These are phyloP conservation scores for Tetrahymena thermophila DNA, from an alignment of 73 alveolate species.

Conservation along the genomic window DNA sequence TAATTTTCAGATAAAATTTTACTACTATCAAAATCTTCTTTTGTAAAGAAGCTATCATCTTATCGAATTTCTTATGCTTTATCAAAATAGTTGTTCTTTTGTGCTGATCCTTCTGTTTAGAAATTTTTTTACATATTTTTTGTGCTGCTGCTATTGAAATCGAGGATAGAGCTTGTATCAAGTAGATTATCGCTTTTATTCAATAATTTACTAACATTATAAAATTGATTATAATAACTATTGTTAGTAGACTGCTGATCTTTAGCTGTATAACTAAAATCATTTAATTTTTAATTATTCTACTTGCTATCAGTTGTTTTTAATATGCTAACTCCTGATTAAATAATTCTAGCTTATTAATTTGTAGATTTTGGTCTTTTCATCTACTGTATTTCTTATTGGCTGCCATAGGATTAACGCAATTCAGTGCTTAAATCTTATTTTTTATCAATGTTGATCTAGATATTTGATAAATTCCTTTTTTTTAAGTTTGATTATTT, in stretches of 20 bases:
- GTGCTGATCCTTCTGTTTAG: not conserved
- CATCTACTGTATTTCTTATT: not conserved
- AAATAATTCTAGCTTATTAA: not conserved
- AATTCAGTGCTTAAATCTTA: not conserved
- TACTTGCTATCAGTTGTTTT: not conserved
- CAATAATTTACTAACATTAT: not conserved
- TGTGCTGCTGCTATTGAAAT: not conserved
- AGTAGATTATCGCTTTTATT: not conserved
- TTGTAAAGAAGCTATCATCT: not conserved
- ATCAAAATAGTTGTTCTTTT: not conserved
- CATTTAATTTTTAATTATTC: not conserved
- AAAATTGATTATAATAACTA: not conserved
- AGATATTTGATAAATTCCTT: not conserved
- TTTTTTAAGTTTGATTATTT: not conserved
- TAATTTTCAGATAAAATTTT: not conserved
- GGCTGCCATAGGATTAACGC: not conserved
- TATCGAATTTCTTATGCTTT: not conserved
- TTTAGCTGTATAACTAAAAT: not conserved
- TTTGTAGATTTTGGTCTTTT: not conserved
- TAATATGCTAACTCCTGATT: not conserved
- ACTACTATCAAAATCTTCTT: not conserved
- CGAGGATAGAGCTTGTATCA: not conserved
- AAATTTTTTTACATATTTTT: not conserved
- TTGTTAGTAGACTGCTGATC: not conserved
- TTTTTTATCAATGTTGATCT: not conserved